Percentiles rank a stretch among this genome's conserved stretches.
These are phyloP conservation scores for Globisporangium spinosum DNA, from an alignment of 352 stramenopile species.

Conservation along the genomic window DNA sequence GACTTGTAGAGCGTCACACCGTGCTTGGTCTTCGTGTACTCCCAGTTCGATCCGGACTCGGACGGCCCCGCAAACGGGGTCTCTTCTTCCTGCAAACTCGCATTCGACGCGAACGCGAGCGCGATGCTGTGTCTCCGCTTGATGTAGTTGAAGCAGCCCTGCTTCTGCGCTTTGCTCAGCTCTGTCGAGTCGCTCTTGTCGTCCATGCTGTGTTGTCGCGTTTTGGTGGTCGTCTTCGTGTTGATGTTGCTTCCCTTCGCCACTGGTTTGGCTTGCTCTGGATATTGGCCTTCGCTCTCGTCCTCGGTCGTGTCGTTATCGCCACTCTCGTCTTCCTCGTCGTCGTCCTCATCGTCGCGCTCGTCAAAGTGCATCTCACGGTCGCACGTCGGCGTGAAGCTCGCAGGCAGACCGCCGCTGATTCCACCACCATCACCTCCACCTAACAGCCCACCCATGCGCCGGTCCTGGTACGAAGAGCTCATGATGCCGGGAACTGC, in stretches of 20 bases:
- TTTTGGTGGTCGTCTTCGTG: neutral
- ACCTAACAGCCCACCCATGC: neutral
- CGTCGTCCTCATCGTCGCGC: conserved; percentile 21
- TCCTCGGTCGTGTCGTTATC: conserved; percentile 19
- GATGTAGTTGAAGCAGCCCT: conserved; percentile 83
- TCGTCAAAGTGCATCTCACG: conserved; percentile 19
- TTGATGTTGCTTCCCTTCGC: neutral
- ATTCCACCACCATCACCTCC: neutral
- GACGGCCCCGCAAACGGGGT: conserved; percentile 7
- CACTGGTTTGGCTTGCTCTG: neutral
- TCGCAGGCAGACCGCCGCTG: neutral
- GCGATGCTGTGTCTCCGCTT: conserved; percentile 69
- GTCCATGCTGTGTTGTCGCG: conserved; percentile 23
- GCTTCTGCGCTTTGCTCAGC: conserved; percentile 64
- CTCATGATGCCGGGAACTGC: conserved; percentile 5
- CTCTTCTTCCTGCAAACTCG: conserved; percentile 5
- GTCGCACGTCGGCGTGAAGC: conserved; percentile 12
- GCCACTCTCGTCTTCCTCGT: conserved; percentile 7
- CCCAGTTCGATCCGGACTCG: conserved; percentile 42
- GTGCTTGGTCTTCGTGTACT: conserved; percentile 58
- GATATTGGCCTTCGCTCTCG: conserved; percentile 10
- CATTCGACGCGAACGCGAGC: conserved; percentile 57
- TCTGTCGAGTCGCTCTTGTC: conserved; percentile 13
- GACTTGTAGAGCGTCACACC: conserved; percentile 74
- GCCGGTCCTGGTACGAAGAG: conserved; percentile 16